Evolutionary conservation across 2,329 filamentous ascomycete species (phyloP).

Genomic region (Trichoderma simmonsii): DNA sequence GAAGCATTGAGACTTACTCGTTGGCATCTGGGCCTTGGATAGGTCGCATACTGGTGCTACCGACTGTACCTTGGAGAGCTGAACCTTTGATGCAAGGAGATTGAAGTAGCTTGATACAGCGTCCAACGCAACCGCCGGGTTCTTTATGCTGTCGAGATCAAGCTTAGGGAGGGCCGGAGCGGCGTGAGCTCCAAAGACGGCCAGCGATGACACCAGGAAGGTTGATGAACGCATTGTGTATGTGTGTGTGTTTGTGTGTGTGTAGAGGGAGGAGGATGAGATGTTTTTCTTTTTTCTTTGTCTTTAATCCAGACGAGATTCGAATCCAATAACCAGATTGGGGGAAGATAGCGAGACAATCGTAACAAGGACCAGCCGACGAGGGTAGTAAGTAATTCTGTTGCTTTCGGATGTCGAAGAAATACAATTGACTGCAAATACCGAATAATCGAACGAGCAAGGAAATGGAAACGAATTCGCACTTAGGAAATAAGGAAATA

Average conservation of each 20-base stretch:
- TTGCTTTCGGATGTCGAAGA: background rate
- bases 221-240: slow-evolving; percentile 50
- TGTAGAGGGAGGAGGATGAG: background rate
- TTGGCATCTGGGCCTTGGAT: slow-evolving; percentile 49
- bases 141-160: slow-evolving; percentile 36
- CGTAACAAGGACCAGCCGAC: slow-evolving; percentile 11
- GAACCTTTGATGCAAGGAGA: slow-evolving; percentile 54
- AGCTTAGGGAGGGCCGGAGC: slow-evolving; percentile 42
- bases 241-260: background rate
- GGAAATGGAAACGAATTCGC: slow-evolving; percentile 18
- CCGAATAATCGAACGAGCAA: slow-evolving; percentile 23
- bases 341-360: slow-evolving; percentile 17
- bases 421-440: background rate
- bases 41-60: slow-evolving; percentile 52
- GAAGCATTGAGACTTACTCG: slow-evolving; percentile 37
- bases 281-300: background rate
- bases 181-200: slow-evolving; percentile 42
- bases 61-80: slow-evolving; percentile 42
- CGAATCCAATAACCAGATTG: slow-evolving; percentile 11
- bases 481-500: slow-evolving; percentile 22
- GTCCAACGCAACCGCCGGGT: slow-evolving; percentile 40
- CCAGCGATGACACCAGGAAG: slow-evolving; percentile 44
- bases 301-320: background rate
- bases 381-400: background rate
- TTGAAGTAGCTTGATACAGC: slow-evolving; percentile 61